Evolutionary conservation across 805 yeast species (phyloP), one percentile per base, ranked within the genome.

Genomic region (Jamesozyma hellenica): DNA sequence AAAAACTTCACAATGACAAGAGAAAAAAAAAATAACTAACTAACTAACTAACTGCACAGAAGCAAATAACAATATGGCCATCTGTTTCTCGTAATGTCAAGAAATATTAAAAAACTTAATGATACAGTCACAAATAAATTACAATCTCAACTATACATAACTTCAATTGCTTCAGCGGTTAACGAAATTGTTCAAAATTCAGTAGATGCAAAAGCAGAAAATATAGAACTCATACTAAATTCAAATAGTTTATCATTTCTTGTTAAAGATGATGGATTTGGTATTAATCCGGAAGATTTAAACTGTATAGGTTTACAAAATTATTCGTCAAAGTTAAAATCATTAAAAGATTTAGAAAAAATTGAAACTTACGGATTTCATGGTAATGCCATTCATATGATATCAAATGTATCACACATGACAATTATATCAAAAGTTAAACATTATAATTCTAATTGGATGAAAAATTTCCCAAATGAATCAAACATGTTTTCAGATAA

Each of bases 221-320:
- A 44, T 3, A 52, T 75, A 5, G 25, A 45, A 3, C 59, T 77
- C 2, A 42, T 50, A 8, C 25, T 72, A 3, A 70, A 70, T 42
- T 48, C 63, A 4, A 38, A 50, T 0, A 48, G 60, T 1, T 47
- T 70, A 6, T 51, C 61, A 17, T 49, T 69, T 11, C 46, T 48
- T 4, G 77, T 84, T 1, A 44, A 45, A 1, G 96, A 88, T 56
- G 66, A 88, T 55, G 96, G 96, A 0, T 21, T 16, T 2, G 96
- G 96, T 0, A 74, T 88, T 2, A 41, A 46, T 4, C 65, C 68
- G 0, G 64, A 50, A 0, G 79, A 78, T 34, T 50, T 82, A 36
- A 59, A 49, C 1, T 30, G 47, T 2, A 51, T 82, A 1, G 86
- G 82, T 0, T 36, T 45, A 12, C 58, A 68, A 15, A 64, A 73